phyloP scores from a whole-genome alignment of 805 yeast species.

The Saturnispora quitensis region DNA sequence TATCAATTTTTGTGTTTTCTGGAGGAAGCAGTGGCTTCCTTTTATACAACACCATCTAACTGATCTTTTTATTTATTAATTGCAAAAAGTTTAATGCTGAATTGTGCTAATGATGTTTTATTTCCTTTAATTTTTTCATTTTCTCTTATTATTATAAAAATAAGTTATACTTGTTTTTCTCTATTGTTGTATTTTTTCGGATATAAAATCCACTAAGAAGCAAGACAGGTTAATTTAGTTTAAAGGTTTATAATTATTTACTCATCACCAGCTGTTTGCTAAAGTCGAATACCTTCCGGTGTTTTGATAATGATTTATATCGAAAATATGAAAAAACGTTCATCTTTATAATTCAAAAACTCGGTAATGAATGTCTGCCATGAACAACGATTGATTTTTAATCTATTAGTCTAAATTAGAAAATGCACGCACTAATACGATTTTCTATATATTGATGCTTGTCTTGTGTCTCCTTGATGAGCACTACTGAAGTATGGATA shows the following conservation, averaged over 20 bases:
- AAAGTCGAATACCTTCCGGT: too few species aligned
- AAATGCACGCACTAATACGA: too few species aligned
- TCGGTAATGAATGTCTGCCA: too few species aligned
- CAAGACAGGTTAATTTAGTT: background rate
- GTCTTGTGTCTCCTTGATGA: background rate
- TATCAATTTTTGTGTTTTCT: slow-evolving; percentile 29
- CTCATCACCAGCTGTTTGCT: too few species aligned
- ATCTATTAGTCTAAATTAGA: too few species aligned
- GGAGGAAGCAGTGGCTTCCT: slow-evolving; percentile 59
- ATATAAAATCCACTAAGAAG: background rate
- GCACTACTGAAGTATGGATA: background rate
- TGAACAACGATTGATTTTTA: too few species aligned
- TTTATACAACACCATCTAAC: slow-evolving; percentile 58
- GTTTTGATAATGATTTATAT: too few species aligned
- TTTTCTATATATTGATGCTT: background rate
- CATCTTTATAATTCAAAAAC: too few species aligned
- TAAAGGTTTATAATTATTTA: too few species aligned
- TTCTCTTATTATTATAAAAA: background rate
- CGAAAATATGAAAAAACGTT: too few species aligned
- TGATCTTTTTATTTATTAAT: background rate
- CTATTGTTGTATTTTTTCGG: background rate
- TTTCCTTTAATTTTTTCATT: background rate
- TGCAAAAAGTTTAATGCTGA: background rate
- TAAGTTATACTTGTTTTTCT: background rate
- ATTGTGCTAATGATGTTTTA: background rate